Evolutionary conservation across 2,329 filamentous ascomycete genomes (phyloP).

Genomic region (Scytalidium sp.): DNA sequence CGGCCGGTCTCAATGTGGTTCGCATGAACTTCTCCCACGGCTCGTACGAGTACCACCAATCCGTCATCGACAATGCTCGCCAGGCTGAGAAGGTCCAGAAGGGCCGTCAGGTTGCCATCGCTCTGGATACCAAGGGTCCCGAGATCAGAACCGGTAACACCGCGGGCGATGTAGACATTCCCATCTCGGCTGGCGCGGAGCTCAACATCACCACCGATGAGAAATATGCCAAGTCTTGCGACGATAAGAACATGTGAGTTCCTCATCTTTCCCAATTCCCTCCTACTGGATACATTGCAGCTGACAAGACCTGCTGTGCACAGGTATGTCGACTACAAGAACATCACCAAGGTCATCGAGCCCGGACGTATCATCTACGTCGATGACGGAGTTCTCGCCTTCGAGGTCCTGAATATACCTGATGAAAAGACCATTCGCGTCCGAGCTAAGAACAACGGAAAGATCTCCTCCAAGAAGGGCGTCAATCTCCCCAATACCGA

Average conservation of each 20-base stretch:
- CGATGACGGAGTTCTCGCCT: slow-evolving; percentile 95
- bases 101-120: slow-evolving; percentile 92
- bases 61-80: slow-evolving; percentile 93
- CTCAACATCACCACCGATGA: slow-evolving; percentile 98
- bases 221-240: slow-evolving; percentile 77
- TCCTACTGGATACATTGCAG: slow-evolving; percentile 7
- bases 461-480: slow-evolving; percentile 98
- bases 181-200: slow-evolving; percentile 78
- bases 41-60: slow-evolving; percentile 95
- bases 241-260: slow-evolving; percentile 89
- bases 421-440: slow-evolving; percentile 87
- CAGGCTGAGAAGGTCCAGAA: slow-evolving; percentile 74
- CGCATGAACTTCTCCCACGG: slow-evolving; percentile 99
- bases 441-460: slow-evolving; percentile 92
- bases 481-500: slow-evolving; percentile 99
- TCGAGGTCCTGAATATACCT: slow-evolving; percentile 84
- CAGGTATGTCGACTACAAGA: slow-evolving; percentile 98
- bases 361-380: slow-evolving; percentile 94
- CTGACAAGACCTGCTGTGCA: not conserved
- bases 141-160: slow-evolving; percentile 85
- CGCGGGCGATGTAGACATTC: slow-evolving; percentile 66
- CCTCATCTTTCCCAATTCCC: not conserved
- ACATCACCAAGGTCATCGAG: slow-evolving; percentile 98
- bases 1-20: slow-evolving; percentile 91
- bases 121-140: slow-evolving; percentile 80